These are phyloP conservation scores for Tetragonia tetragonoides DNA, from an alignment of 148 eudicot species.

Conservation along the genomic window DNA sequence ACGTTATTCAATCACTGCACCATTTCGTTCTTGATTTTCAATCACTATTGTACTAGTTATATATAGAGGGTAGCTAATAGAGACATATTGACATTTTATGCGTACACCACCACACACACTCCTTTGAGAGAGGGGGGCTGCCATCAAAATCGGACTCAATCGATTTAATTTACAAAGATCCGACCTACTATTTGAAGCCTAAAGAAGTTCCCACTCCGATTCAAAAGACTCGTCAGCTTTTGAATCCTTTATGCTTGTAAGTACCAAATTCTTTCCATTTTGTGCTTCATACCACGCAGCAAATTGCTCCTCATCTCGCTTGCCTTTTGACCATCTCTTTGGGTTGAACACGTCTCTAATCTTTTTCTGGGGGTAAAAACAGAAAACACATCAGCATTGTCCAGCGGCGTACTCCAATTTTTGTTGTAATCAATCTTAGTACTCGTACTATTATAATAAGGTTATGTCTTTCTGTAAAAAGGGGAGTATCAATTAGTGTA, in stretches of 20 bases:
- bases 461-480: not conserved
- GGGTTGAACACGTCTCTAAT: constrained; percentile 26
- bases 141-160: not conserved
- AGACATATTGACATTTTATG: not conserved
- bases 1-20: constrained; percentile 7
- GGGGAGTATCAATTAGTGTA: not conserved
- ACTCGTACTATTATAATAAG: too few relatives aligned
- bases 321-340: constrained; percentile 31
- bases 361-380: constrained; percentile 25
- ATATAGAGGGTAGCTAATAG: constrained; percentile 1
- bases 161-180: not conserved
- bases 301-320: constrained; percentile 18
- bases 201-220: constrained; percentile 40
- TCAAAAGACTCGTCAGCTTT: constrained; percentile 20
- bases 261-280: not conserved
- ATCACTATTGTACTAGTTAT: constrained; percentile 11
- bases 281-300: constrained; percentile 16
- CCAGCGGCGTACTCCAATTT: not conserved
- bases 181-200: not conserved
- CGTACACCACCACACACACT: constrained; percentile 13
- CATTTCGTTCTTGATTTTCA: not conserved
- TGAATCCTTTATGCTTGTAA: not conserved
- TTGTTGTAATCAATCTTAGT: not conserved
- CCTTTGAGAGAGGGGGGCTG: constrained; percentile 22
- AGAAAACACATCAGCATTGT: not conserved